A percentile compares a stretch with the other conserved stretches of the same genome.
phyloP scores from a whole-genome alignment of 2,329 filamentous ascomycete species.

The Neopestalotiopsis rosae region DNA sequence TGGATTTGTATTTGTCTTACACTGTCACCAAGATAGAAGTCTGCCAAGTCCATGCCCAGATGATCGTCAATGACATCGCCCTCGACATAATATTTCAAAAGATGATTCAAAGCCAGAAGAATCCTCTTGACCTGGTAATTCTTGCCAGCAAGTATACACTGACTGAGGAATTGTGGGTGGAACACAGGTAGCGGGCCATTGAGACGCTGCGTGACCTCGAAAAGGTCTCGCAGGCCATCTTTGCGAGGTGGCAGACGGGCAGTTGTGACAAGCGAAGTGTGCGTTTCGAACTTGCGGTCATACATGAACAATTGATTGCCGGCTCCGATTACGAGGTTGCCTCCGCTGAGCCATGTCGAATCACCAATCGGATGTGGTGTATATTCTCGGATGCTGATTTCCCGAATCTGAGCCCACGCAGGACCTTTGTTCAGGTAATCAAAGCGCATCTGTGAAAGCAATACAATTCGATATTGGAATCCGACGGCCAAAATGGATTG shows the following conservation, averaged over 20 bases:
- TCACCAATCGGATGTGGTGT: slow-evolving; percentile 93
- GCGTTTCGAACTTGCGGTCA: slow-evolving; percentile 73
- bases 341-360: slow-evolving; percentile 87
- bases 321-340: slow-evolving; percentile 83
- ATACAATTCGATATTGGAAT: slow-evolving; percentile 82
- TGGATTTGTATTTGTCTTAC: slow-evolving; percentile 32
- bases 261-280: slow-evolving; percentile 62
- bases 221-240: slow-evolving; percentile 69
- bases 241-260: slow-evolving; percentile 54
- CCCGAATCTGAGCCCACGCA: slow-evolving; percentile 86
- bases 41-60: slow-evolving; percentile 67
- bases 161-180: slow-evolving; percentile 87
- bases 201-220: slow-evolving; percentile 80
- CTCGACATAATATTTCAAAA: slow-evolving; percentile 81
- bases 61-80: slow-evolving; percentile 83
- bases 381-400: slow-evolving; percentile 80
- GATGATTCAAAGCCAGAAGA: slow-evolving; percentile 73
- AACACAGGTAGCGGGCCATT: slow-evolving; percentile 90
- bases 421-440: slow-evolving; percentile 88
- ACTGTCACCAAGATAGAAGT: slow-evolving; percentile 55
- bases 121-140: slow-evolving; percentile 72
- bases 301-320: slow-evolving; percentile 92
- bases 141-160: slow-evolving; percentile 86
- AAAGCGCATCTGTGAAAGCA: slow-evolving; percentile 87
- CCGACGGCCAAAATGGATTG: slow-evolving; percentile 93